Evolutionary conservation across 1,284 basidiomycete genomes (phyloP), one percentile per base, ranked within the genome.

Genomic region (Testicularia cyperi): DNA sequence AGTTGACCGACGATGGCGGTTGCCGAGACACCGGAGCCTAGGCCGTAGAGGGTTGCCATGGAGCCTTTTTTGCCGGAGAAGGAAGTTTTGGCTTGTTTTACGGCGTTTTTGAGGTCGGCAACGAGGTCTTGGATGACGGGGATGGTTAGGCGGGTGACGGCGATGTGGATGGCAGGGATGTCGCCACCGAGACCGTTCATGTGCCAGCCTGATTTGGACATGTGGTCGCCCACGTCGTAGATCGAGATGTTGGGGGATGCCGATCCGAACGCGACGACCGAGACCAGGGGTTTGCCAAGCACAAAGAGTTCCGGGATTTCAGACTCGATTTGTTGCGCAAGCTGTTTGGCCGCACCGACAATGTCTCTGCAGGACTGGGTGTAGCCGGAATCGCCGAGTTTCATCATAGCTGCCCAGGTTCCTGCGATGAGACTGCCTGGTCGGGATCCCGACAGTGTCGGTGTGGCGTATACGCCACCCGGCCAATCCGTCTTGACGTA

Each of bases 321-420:
- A 2, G 80, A 69, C 12, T 79, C 79, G 64, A 94, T 86, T 5
- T 82, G 81, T 15, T 82, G 80, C 23, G 83, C 84, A 55, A 92
- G 90, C 19, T 73, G 80, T 43, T 85, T 83, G 2, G 88, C 81
- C 15, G 85, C 83, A 40, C 83, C 81, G 31, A 98, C 88, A 55
- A 98, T 97, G 31, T 82, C 79, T 21, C 83, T 82, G 75, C 92
- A 96, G 0, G 90, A 92, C 47, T 85, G 81, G n/a, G 89, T 83
- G 79, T 98, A 98, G 13, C 95, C 95, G 84, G 87, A 83, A 49
- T 86, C 81, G 21, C 94, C 94, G 80, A 95, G 86, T 75, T 88
- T 85, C 72, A 94, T 88, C 85, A 97, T 86, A 1, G 90, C 90
- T 4, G 94, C 91, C 92, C 92, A 98, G 14, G 91, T 87, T 31